Evolutionary conservation across 495 filamentous ascomycete genomes (phyloP).

Genomic region (Talaromyces stipitatus): DNA sequence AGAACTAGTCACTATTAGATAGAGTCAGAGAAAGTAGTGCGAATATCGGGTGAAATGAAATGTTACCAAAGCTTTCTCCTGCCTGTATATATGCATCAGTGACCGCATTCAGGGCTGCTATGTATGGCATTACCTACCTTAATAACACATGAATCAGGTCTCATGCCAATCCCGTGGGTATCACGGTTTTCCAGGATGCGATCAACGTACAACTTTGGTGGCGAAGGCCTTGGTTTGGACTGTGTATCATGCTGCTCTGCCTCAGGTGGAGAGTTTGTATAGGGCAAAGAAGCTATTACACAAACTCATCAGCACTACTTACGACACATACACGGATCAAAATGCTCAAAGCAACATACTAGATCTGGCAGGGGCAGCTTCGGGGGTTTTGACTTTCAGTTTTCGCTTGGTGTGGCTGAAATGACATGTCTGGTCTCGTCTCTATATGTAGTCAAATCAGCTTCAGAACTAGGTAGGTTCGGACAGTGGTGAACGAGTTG

Average conservation of each 20-base stretch:
- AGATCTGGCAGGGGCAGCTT: conserved; percentile 4
- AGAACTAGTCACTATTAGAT: conserved; percentile 15
- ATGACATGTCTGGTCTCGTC: conserved; percentile 15
- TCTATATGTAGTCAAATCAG: conserved; percentile 10
- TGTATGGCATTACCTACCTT: conserved; percentile 10
- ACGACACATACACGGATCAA: not conserved
- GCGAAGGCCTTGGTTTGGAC: not conserved
- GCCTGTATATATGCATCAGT: not conserved
- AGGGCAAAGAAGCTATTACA: not conserved
- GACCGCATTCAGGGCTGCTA: not conserved
- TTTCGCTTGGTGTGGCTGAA: conserved; percentile 17
- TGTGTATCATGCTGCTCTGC: not conserved
- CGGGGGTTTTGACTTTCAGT: conserved; percentile 1
- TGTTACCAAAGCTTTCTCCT: conserved; percentile 4
- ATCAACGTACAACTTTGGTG: conserved; percentile 17
- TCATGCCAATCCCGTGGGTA: conserved; percentile 7
- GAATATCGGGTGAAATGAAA: not conserved
- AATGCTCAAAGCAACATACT: conserved; percentile 3
- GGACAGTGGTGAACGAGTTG: not conserved
- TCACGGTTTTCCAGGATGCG: conserved; percentile 10
- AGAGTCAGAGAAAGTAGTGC: not conserved
- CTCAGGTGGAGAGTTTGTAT: not conserved
- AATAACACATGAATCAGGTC: conserved; percentile 11
- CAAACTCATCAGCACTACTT: not conserved
- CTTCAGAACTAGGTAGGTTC: not conserved